Evolutionary conservation across 2,329 filamentous ascomycete species (phyloP).

Genomic region (Ascochyta clinopodiicola): DNA sequence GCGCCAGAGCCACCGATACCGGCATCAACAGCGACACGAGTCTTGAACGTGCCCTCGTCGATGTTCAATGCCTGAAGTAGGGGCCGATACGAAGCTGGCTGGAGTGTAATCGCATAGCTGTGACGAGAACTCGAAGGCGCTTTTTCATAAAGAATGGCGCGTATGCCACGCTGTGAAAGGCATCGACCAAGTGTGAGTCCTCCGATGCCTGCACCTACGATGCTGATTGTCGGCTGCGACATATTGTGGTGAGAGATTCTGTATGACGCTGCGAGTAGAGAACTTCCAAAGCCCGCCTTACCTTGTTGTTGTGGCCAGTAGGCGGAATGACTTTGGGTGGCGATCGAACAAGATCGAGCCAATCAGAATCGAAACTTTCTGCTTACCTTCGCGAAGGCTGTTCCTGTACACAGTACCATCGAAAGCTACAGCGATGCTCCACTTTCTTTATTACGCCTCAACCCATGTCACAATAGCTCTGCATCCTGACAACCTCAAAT

Average conservation of each 20-base stretch:
- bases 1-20: slow-evolving; percentile 32
- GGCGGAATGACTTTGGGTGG: slow-evolving; percentile 4
- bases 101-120: slow-evolving; percentile 51
- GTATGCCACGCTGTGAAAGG: slow-evolving; percentile 43
- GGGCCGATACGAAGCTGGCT: slow-evolving; percentile 39
- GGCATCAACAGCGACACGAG: slow-evolving; percentile 42
- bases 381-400: background rate
- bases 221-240: slow-evolving; percentile 35
- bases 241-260: slow-evolving; percentile 19
- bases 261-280: background rate
- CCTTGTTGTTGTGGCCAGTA: background rate
- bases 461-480: background rate
- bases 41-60: slow-evolving; percentile 40
- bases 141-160: slow-evolving; percentile 44
- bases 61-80: slow-evolving; percentile 43
- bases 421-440: background rate
- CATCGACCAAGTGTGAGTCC: slow-evolving; percentile 51
- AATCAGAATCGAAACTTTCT: background rate
- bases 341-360: slow-evolving; percentile 10
- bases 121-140: slow-evolving; percentile 32
- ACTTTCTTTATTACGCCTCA: background rate
- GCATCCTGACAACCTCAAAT: too few relatives aligned
- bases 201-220: slow-evolving; percentile 56
- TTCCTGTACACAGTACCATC: background rate
- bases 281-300: background rate